Evolutionary conservation across 2,329 filamentous ascomycete genomes (phyloP), one percentile per base, ranked within the genome.

Genomic region (Epichloe aotearoae): DNA sequence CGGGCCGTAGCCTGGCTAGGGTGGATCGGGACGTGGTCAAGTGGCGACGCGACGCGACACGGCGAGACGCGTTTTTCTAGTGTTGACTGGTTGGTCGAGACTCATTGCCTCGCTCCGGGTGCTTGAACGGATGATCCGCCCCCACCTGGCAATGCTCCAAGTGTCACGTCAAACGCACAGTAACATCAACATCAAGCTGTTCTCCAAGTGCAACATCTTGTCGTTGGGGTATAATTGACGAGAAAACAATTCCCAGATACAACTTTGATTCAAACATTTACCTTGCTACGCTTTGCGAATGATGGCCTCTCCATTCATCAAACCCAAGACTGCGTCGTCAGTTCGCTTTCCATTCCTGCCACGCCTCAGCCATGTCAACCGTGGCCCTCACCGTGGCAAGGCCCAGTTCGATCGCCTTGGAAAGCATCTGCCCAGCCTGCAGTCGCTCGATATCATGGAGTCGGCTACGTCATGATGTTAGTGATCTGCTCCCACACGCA

Each of bases 221-320:
- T 30, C 26, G 3, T 30, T 30, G 26, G 8, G 8, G 8, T 4
- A 11, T 3, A 30, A 10, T 11, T 11, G 26, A 10, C 26, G 3
- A 4, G 26, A 30, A 11, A 11, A 4, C 8, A 30, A 11, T 11
- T 30, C 10, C 26, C 8, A 30, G 10, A 30, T 4, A 30, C 26
- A 30, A 10, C 1, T 30, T 15, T 43, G 17, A 5, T 43, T 20
- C 10, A 15, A 15, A 43, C 0, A n/a, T 39, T 39, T 26, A 30
- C 23, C 20, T 14, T 17, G 10, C 39, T 34, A 30, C 15, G 17
- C 54, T 47, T 58, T 62, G 1, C 54, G 53, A 19, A 62, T 55
- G 7, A 65, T 54, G 10, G 58, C 50, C 41, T 65, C 59, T 0
- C 62, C 62, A 20, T 63, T 62, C 54, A 62, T 55, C 5, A 64